Base-by-base conservation (phyloP, 2,329 filamentous ascomycete species). In the Curvularia hawaiiensis region DNA sequence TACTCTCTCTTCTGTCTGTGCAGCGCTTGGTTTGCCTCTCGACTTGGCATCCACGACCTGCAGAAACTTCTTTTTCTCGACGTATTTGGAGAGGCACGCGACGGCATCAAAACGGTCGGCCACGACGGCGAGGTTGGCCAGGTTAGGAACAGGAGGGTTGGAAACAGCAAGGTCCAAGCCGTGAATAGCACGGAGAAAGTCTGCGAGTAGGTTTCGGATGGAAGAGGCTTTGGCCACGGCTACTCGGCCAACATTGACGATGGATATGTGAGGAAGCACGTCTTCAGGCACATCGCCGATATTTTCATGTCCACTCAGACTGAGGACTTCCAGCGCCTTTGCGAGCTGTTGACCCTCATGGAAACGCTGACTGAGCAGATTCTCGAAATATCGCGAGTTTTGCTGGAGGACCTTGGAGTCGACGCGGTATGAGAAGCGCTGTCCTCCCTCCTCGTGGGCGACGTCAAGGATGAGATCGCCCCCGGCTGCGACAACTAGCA, bases 101-200 rank as follows among this genome's bases (percentile, higher is more conserved):
- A 86, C 76, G 58, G 88, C 89, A 75, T 89, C 88, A 74, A 91
- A 92, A 44, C 88, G 85, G 73, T 92, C 90, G 10, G 89, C 88
- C 54, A 91, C 83, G 50, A 91, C 83, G 40, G 88, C 86, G 40
- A 92, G 78, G 1, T 88, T 89, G 14, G 87, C 84, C 11, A 90
- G 79, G 62, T 89, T 89, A 7, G 84, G 77, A 62, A 90, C 82
- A 16, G 83, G 83, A 20, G 83, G 79, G 1, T 70, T 74, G 2
- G 73, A 50, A 5, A 71, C 75, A 10, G 62, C 75, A 38, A 79
- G 74, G 38, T 84, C 82, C 47, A 77, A 77, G 22, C 82, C 82
- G 70, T 92, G 90, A 18, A 91, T 77, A 18, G 90, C 84, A 18
- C 83, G 79, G 24, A 92, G 77, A 65, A 92, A 85, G 70, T 91